These are phyloP conservation scores for Kalmanozyma brasiliensis DNA, from an alignment of 1,284 basidiomycete species.

Conservation along the genomic window DNA sequence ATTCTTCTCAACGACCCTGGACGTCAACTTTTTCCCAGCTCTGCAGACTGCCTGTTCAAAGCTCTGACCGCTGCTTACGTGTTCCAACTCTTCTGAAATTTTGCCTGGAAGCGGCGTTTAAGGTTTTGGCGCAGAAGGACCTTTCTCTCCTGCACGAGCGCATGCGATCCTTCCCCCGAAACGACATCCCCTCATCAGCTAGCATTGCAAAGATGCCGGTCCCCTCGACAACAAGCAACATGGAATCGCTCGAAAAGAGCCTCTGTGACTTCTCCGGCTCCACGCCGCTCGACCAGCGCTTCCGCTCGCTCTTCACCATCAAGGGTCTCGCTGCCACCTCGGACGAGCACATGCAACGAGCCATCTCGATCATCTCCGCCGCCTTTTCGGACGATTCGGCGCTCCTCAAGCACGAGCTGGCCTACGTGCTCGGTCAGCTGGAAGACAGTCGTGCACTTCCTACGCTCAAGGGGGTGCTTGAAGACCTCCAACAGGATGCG, in stretches of 20 bases:
- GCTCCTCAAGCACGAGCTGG: slow-evolving; percentile 94
- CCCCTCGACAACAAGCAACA: slow-evolving; percentile 27
- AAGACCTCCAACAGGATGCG: slow-evolving; percentile 79
- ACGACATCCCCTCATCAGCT: neutral
- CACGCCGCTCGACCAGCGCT: slow-evolving; percentile 85
- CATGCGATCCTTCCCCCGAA: too few relatives aligned
- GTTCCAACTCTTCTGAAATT: slow-evolving; percentile 5
- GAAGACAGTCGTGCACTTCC: slow-evolving; percentile 80
- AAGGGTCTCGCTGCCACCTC: slow-evolving; percentile 76
- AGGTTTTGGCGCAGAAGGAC: slow-evolving; percentile 7
- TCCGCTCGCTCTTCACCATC: slow-evolving; percentile 91
- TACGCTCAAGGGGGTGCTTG: slow-evolving; percentile 80
- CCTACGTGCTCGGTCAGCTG: slow-evolving; percentile 96
- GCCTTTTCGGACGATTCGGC: slow-evolving; percentile 89
- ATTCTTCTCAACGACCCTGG: slow-evolving; percentile 43
- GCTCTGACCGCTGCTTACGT: slow-evolving; percentile 38
- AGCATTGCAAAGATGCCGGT: slow-evolving; percentile 18
- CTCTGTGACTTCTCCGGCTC: slow-evolving; percentile 71
- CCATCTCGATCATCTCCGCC: slow-evolving; percentile 85
- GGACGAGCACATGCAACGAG: slow-evolving; percentile 66
- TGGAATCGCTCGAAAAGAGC: slow-evolving; percentile 51
- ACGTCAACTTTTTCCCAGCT: slow-evolving; percentile 6
- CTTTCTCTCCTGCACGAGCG: slow-evolving; percentile 1
- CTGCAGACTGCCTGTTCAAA: slow-evolving; percentile 12
- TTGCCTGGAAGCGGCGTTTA: slow-evolving; percentile 12